These are phyloP conservation scores for Neoboletus brunneissimus DNA, from an alignment of 768 basidiomycete genomes.

Conservation along the genomic window DNA sequence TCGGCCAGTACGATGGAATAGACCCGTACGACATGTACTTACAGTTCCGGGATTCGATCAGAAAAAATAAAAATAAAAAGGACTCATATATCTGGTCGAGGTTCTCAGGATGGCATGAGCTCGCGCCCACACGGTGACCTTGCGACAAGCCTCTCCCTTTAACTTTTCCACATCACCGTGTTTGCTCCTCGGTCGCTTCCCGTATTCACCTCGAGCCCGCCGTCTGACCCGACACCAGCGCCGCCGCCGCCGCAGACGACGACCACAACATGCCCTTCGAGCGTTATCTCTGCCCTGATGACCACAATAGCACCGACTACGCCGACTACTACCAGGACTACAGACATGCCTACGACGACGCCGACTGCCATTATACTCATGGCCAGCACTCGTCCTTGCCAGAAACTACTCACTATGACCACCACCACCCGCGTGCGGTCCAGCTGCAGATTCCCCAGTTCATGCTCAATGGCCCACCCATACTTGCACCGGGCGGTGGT, in stretches of 20 bases:
- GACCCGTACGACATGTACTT: slow-evolving; percentile 7
- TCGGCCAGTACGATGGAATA: not conserved
- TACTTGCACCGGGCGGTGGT: slow-evolving; percentile 68
- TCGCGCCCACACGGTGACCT: not conserved
- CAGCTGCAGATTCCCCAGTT: slow-evolving; percentile 67
- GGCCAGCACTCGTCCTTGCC: not conserved
- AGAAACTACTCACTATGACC: slow-evolving; percentile 3
- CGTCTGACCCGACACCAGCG: slow-evolving; percentile 1
- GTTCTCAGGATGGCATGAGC: too few species aligned
- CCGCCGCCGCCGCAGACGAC: slow-evolving; percentile 7
- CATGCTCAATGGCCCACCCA: slow-evolving; percentile 54
- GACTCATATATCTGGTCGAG: slow-evolving; percentile 6
- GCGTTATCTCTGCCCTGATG: slow-evolving; percentile 36
- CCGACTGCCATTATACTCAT: slow-evolving; percentile 8
- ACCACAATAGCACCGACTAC: not conserved
- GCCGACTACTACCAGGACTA: slow-evolving; percentile 14
- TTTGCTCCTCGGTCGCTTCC: not conserved
- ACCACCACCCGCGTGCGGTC: slow-evolving; percentile 26
- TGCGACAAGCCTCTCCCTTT: not conserved
- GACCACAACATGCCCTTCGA: slow-evolving; percentile 41
- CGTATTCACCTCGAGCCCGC: not conserved
- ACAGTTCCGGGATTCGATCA: slow-evolving; percentile 2
- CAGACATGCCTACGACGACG: slow-evolving; percentile 9
- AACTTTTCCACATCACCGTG: not conserved
- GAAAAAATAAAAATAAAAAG: slow-evolving; percentile 6